Conservation (phyloP, 2,329 filamentous ascomycete species). For the Harringtonia aguacate region DNA sequence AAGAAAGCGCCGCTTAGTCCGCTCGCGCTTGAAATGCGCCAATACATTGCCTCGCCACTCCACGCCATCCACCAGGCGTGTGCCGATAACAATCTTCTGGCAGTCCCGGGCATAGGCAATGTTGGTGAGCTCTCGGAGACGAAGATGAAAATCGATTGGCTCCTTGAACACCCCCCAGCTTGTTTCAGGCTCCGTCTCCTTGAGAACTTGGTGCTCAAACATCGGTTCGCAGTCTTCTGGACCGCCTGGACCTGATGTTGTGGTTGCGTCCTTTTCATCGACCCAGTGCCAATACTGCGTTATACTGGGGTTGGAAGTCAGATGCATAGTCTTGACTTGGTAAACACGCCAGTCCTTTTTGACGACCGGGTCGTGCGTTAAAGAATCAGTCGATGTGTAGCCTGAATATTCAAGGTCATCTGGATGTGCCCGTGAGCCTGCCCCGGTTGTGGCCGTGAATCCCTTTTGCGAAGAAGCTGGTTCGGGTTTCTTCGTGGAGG, state of each 20-base stretch:
- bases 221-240: constrained; percentile 20
- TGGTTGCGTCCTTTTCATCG: constrained; percentile 11
- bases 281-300: constrained; percentile 48
- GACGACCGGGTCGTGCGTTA: constrained; percentile 31
- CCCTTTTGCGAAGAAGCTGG: not conserved
- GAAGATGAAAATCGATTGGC: constrained; percentile 39
- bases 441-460: not conserved
- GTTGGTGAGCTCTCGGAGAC: constrained; percentile 32
- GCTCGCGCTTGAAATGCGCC: constrained; percentile 39
- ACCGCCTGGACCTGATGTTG: constrained; percentile 1
- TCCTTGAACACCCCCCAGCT: constrained; percentile 39
- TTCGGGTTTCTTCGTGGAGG: not conserved
- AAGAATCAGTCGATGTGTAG: constrained; percentile 43
- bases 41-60: constrained; percentile 34
- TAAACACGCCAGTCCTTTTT: constrained; percentile 39
- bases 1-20: constrained; percentile 42
- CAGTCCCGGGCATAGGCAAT: constrained; percentile 32
- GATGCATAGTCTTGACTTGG: constrained; percentile 37
- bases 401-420: constrained; percentile 33
- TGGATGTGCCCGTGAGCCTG: constrained; percentile 3
- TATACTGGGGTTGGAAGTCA: constrained; percentile 33
- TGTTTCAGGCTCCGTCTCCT: constrained; percentile 26
- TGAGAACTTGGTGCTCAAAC: constrained; percentile 45
- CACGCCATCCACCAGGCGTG: constrained; percentile 19
- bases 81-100: constrained; percentile 30